Evolutionary conservation across 139 green algal species (phyloP).

Genomic region (Chlamydomonas eustigma): DNA sequence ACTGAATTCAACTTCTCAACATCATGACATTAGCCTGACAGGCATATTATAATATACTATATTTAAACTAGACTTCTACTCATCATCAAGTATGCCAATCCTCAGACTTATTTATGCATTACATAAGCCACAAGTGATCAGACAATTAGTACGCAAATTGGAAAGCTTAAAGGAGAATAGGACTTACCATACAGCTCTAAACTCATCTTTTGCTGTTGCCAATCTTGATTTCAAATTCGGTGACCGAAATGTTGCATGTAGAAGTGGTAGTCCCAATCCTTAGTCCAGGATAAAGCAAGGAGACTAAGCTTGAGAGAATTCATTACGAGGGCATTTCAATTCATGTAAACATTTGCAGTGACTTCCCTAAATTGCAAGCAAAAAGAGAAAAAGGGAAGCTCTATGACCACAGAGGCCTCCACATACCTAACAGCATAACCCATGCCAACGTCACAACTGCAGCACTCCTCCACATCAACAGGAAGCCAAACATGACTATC

Average conservation of each 20-base stretch:
- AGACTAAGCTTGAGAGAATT: neutral
- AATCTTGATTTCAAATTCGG: slow-evolving; percentile 52
- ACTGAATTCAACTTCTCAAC: neutral
- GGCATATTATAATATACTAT: neutral
- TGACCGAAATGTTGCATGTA: slow-evolving; percentile 34
- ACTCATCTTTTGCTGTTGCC: slow-evolving; percentile 43
- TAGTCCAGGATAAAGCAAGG: neutral
- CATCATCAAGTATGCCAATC: no score
- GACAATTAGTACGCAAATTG: neutral
- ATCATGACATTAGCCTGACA: no score
- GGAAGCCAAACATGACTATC: neutral
- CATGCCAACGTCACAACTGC: slow-evolving; percentile 5
- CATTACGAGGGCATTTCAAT: no score
- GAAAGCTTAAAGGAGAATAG: neutral
- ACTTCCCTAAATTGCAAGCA: no score
- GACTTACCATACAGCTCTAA: slow-evolving; percentile 45
- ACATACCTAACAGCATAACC: slow-evolving; percentile 27
- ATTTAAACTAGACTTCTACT: no score
- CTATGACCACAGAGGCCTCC: neutral
- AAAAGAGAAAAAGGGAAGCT: neutral
- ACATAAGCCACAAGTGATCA: no score
- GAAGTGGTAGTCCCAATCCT: slow-evolving; percentile 26
- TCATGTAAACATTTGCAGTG: no score
- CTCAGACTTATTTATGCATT: no score
- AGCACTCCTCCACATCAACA: neutral